Evolutionary conservation across 2,329 filamentous ascomycete species (phyloP).

Genomic region (Diaporthe velutina): DNA sequence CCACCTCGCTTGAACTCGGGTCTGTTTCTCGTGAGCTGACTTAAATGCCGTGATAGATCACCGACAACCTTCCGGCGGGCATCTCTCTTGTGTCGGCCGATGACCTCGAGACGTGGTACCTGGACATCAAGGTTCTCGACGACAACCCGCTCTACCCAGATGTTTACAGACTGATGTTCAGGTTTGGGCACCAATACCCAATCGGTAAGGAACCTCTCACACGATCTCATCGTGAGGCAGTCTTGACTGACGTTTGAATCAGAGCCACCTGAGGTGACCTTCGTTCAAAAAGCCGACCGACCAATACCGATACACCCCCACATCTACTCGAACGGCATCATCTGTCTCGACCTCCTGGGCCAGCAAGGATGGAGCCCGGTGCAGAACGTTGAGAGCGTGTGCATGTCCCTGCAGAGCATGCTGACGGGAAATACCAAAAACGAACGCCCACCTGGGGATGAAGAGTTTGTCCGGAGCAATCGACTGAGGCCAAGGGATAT

Average conservation of each 20-base stretch:
- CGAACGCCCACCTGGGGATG: slow-evolving; percentile 90
- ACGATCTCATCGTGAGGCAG: not conserved
- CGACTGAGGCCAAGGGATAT: slow-evolving; percentile 87
- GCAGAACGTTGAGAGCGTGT: slow-evolving; percentile 96
- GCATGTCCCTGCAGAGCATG: slow-evolving; percentile 99
- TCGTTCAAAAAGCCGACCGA: slow-evolving; percentile 74
- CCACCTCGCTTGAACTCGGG: not conserved
- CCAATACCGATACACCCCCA: slow-evolving; percentile 95
- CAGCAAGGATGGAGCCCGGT: slow-evolving; percentile 94
- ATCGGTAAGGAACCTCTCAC: slow-evolving; percentile 75
- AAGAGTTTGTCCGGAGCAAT: slow-evolving; percentile 88
- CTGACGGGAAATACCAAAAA: slow-evolving; percentile 93
- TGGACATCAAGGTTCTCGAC: slow-evolving; percentile 93
- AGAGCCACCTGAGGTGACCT: slow-evolving; percentile 97
- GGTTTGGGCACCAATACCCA: slow-evolving; percentile 86
- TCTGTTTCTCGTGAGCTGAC: slow-evolving; percentile 25
- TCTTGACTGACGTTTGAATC: slow-evolving; percentile 30
- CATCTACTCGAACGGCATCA: slow-evolving; percentile 98
- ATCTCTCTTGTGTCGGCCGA: slow-evolving; percentile 87
- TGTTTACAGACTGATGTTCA: slow-evolving; percentile 87
- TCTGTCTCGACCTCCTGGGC: slow-evolving; percentile 94
- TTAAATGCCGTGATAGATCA: slow-evolving; percentile 57
- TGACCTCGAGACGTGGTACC: slow-evolving; percentile 88
- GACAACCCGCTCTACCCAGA: slow-evolving; percentile 87
- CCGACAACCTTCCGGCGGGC: slow-evolving; percentile 70